Evolutionary conservation across 1,284 basidiomycete species (phyloP).

Genomic region (Tilletia caries): DNA sequence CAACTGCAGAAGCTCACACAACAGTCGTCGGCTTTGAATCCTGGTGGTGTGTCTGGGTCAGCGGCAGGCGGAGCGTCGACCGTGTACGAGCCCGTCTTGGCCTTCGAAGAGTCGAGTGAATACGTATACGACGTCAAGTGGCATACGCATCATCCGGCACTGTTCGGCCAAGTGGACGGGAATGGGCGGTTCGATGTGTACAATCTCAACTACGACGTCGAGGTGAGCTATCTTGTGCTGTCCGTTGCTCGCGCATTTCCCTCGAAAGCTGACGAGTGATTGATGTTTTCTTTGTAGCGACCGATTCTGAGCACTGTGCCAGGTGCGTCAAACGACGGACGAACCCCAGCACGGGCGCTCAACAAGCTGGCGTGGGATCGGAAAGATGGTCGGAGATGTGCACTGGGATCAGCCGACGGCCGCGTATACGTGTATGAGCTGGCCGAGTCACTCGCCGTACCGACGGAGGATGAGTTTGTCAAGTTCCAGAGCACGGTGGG

Average conservation of each 20-base stretch:
- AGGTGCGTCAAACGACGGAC: not conserved
- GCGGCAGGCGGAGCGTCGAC: not conserved
- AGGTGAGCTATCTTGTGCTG: conserved; percentile 60
- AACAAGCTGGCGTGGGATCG: conserved; percentile 95
- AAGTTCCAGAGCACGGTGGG: conserved; percentile 31
- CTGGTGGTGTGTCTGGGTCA: conserved; percentile 8
- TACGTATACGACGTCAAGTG: conserved; percentile 99
- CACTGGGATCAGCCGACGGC: conserved; percentile 85
- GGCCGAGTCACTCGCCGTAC: conserved; percentile 23
- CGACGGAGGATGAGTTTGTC: conserved; percentile 35
- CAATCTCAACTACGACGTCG: conserved; percentile 90
- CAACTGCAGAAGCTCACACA: conserved; percentile 11
- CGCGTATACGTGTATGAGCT: conserved; percentile 79
- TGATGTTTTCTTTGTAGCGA: not conserved
- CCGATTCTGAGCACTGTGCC: conserved; percentile 35
- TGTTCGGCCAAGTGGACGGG: conserved; percentile 91
- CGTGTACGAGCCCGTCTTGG: conserved; percentile 54
- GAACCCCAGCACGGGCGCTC: conserved; percentile 62
- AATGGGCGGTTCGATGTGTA: conserved; percentile 91
- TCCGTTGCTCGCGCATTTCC: too few species aligned
- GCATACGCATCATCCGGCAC: conserved; percentile 89
- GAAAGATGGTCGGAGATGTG: conserved; percentile 76
- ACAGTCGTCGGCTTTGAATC: conserved; percentile 10
- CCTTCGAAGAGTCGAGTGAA: conserved; percentile 89
- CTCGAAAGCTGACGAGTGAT: too few species aligned